Evolutionary conservation across 2,329 filamentous ascomycete species (phyloP).

Genomic region (Calonectria leucothoes): DNA sequence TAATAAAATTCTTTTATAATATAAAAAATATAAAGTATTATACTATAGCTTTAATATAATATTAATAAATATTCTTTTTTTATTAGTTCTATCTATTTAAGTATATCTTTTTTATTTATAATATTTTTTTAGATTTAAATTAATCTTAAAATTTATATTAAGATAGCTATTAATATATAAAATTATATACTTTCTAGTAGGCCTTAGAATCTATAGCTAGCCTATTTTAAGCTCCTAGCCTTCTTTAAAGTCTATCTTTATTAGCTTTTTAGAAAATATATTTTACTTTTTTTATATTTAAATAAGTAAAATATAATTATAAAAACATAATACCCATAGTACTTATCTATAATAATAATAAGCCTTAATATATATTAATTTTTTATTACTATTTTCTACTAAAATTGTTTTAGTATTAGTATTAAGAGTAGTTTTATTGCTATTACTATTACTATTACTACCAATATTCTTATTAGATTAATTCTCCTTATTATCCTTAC

Average conservation of each 20-base stretch:
- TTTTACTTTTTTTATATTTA: background rate
- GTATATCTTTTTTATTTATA: background rate
- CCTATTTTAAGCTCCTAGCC: background rate
- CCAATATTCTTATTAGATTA: background rate
- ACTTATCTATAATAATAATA: background rate
- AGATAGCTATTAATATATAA: background rate
- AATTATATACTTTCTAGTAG: background rate
- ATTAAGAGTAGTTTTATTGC: background rate
- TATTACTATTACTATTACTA: background rate
- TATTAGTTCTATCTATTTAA: background rate
- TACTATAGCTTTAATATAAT: background rate
- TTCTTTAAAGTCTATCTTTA: background rate
- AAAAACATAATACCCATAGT: background rate
- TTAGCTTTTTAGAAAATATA: background rate
- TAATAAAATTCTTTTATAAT: background rate
- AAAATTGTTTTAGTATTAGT: background rate
- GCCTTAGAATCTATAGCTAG: background rate
- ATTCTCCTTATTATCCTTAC: background rate
- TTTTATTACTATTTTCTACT: background rate
- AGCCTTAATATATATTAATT: background rate
- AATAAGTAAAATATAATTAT: conserved; percentile 1
- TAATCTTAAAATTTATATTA: background rate
- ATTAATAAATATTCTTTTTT: background rate
- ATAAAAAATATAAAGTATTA: conserved; percentile 3
- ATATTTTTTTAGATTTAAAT: background rate